Base-by-base conservation (phyloP, 306 rosid genomes). In the Sindora glabra region DNA sequence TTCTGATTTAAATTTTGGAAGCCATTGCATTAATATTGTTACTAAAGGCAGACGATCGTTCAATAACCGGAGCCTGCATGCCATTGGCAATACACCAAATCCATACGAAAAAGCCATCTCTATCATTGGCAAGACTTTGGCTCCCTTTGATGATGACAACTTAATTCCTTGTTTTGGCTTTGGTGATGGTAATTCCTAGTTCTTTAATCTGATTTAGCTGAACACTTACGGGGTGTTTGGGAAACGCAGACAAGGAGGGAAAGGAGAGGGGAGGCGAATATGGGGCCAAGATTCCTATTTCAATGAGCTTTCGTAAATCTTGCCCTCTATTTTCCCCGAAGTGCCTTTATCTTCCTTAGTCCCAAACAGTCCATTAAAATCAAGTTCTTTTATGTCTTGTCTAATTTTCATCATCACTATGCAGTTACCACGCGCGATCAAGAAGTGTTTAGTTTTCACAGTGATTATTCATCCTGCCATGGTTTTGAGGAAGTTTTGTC, bases 131-230 rank as follows among this genome's bases (percentile, higher is more conserved):
- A 91, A 85, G 72, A 91, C 98, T 45, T 63, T 91, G 74, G 84
- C 98, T 55, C 92, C 98, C 27, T 87, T 91, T 58, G 96, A 88
- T 62, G 98, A 91, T 32, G 98, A 91, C 67, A 84, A 84, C 75
- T 78, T 91, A 63, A 91, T 91, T 72, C 96, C 98, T 75, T 91
- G 97, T 42, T 91, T 81, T 67, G 97, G 96, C 59, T 91, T 91
- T 71, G 98, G 98, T 56, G 95, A 87, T 74, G 84, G 96, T 91
- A 77, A 54, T 53, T 21, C 17, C 56, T 65, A 59, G 24, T 51
- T 22, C 36, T 65, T 47, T 37, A 64, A 59, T 17, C 26, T 29
- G 5, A 29, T 29, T 4, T 1, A 29, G 8, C 34, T 29, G 5
- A 29, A 9, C n/a, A n/a, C n/a, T n/a, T n/a, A n/a, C n/a, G n/a